Evolutionary conservation across 1,284 basidiomycete species (phyloP).

Genomic region (Ganoderma lingzhi): DNA sequence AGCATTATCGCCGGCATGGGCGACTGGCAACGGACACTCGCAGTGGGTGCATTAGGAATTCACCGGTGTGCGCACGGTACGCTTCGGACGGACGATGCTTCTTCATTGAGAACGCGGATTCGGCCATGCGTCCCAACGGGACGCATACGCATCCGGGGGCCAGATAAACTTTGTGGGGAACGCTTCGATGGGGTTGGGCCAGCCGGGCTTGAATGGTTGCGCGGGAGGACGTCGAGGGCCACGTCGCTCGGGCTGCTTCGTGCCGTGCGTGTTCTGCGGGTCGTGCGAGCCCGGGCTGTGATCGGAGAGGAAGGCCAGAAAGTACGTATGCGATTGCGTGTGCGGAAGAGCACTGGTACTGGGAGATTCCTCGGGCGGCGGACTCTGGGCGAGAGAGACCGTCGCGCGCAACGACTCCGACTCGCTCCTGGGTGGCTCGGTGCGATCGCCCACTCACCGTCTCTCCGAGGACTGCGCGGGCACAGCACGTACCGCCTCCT

Average conservation of each 20-base stretch:
- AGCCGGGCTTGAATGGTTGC: constrained; percentile 4
- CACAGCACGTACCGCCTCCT: neutral
- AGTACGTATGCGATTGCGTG: neutral
- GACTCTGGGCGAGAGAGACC: neutral
- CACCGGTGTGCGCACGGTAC: neutral
- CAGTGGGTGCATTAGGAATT: constrained; percentile 1
- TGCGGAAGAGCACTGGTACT: neutral
- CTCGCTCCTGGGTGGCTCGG: neutral
- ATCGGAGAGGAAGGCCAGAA: neutral
- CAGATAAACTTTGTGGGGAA: neutral
- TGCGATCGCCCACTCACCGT: neutral
- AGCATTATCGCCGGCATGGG: neutral
- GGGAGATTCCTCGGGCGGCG: neutral
- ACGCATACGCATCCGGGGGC: neutral
- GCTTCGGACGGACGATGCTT: constrained; percentile 2
- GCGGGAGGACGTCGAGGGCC: neutral
- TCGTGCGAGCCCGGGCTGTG: neutral
- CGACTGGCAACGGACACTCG: constrained; percentile 2
- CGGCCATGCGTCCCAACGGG: neutral
- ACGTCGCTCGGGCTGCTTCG: neutral
- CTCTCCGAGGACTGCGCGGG: constrained; percentile 3
- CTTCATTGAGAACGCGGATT: constrained; percentile 3
- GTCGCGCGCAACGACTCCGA: neutral
- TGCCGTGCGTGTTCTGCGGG: neutral
- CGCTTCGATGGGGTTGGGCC: neutral